Evolutionary conservation across 2,329 filamentous ascomycete species (phyloP), one percentile per base, ranked within the genome.

Genomic region (Atkinsonella hypoxylon): DNA sequence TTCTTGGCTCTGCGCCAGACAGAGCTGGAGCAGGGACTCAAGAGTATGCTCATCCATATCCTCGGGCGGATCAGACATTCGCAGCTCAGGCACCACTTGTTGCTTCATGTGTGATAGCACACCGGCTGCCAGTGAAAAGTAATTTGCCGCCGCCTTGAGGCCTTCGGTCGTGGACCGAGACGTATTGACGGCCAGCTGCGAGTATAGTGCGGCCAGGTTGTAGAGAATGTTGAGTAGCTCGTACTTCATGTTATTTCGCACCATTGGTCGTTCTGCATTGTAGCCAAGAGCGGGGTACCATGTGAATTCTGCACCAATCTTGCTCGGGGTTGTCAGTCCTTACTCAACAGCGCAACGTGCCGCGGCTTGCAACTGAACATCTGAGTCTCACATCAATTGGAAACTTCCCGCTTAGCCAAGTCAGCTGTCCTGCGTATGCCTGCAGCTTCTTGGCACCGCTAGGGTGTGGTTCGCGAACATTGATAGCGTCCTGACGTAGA

Each of bases 201-300:
- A 93, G 71, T 96, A 97, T 50, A 97, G 80, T 11, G 90, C 86
- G 22, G 88, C 89, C 41, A 98, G 82, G 62, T 98, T 98, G 75
- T 87, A 97, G 51, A 96, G 77, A 46, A 97, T 72, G 61, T 97
- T 97, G 60, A 90, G 85, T 17, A 95, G 81, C 70, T 98, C 93
- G 70, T 91, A 84, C 58, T 82, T 79, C 61, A 84, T 72, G 65
- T 83, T 84, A 61, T 83, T 81, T 55, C 77, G 77, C 32, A 79
- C 74, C 51, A 81, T 72, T 26, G 88, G 86, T 44, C 83, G 78
- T 52, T 87, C 82, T 12, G 81, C 85, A 65, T 95, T 91, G 66
- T 95, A 96, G 48, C 91, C 93, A 51, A 97, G 73, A 4, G 91
- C 85, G 12, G 90, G 88, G 70, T 95, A 96, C 93, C 93, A 98